phyloP scores from a whole-genome alignment of 164 flowering plant species.

The Malania oleifera region DNA sequence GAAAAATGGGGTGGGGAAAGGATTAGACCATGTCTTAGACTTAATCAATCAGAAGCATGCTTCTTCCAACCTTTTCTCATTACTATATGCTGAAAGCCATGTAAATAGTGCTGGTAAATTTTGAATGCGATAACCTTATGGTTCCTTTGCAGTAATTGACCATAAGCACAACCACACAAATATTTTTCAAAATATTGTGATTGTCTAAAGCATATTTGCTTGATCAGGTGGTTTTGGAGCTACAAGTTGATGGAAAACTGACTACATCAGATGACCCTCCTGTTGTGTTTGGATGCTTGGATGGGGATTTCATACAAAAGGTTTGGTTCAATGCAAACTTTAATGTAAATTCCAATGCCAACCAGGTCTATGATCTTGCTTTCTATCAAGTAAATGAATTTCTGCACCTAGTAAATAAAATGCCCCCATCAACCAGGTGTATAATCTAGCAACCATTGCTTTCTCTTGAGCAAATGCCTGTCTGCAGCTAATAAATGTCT shows the following conservation, averaged over 20 bases:
- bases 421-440: background rate
- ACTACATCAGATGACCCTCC: slow-evolving; percentile 92
- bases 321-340: slow-evolving; percentile 24
- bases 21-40: too few relatives aligned
- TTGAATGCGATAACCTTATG: background rate
- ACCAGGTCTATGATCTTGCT: background rate
- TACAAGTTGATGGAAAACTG: slow-evolving; percentile 69
- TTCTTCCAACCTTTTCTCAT: background rate
- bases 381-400: background rate
- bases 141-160: background rate
- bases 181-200: slow-evolving; percentile 1
- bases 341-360: background rate
- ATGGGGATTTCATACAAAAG: slow-evolving; percentile 52
- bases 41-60: background rate
- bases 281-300: slow-evolving; percentile 67
- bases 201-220: background rate
- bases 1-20: too few relatives aligned
- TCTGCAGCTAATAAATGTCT: too few relatives aligned
- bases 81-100: background rate
- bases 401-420: too few relatives aligned
- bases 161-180: background rate
- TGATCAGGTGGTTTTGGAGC: slow-evolving; percentile 73
- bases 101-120: background rate
- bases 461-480: background rate
- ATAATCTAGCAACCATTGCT: background rate